These are phyloP conservation scores for Gyrodon lividus DNA, from an alignment of 768 basidiomycete species.

Conservation along the genomic window DNA sequence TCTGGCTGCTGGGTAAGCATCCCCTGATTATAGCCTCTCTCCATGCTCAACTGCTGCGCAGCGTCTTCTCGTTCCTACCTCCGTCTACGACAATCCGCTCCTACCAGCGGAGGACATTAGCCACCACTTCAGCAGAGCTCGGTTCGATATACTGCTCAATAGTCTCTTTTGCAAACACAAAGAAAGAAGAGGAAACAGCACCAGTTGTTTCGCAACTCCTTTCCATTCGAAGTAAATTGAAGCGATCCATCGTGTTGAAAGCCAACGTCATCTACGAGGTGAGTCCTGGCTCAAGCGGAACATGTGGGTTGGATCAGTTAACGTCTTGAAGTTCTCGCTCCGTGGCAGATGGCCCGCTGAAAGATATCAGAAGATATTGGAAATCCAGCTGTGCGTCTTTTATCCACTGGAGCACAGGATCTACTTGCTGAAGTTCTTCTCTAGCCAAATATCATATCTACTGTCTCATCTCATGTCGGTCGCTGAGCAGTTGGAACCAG, in stretches of 20 bases:
- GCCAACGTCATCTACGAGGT: constrained; percentile 70
- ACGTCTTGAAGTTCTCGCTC: constrained; percentile 58
- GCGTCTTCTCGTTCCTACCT: constrained; percentile 70
- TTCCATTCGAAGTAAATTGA: constrained; percentile 73
- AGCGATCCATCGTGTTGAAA: constrained; percentile 53
- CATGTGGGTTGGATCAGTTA: not conserved
- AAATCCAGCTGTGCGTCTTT: constrained; percentile 59
- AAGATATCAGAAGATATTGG: constrained; percentile 67
- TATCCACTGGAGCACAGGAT: not conserved
- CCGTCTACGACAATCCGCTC: constrained; percentile 72
- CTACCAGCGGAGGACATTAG: constrained; percentile 69
- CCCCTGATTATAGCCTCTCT: not conserved
- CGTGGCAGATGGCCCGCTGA: constrained; percentile 79
- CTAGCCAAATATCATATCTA: constrained; percentile 64
- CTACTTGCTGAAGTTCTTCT: constrained; percentile 5
- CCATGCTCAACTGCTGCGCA: constrained; percentile 22
- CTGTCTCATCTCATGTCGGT: constrained; percentile 75
- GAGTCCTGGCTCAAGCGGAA: constrained; percentile 7
- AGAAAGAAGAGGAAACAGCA: constrained; percentile 46
- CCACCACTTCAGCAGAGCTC: constrained; percentile 65
- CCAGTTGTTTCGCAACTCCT: constrained; percentile 64
- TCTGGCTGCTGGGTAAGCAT: constrained; percentile 67
- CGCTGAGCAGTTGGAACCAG: constrained; percentile 66
- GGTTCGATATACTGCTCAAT: constrained; percentile 76
- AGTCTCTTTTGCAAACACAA: constrained; percentile 66